Percentiles rank a stretch among this genome's conserved stretches.
Evolutionary conservation across 139 green algal species (phyloP).

Genomic region (Picochlorum sp.): DNA sequence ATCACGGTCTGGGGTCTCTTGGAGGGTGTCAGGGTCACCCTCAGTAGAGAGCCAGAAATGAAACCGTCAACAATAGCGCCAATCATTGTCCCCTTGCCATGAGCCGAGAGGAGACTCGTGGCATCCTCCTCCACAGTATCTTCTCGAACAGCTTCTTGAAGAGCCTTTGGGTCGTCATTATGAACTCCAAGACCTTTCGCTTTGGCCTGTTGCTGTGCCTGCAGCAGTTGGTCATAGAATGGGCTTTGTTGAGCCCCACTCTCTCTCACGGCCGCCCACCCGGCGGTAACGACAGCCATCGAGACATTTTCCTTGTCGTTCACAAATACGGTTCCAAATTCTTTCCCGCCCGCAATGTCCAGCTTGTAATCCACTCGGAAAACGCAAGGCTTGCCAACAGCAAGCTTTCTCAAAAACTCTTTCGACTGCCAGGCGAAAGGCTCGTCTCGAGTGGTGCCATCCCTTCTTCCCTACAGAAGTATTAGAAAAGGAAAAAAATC

Average conservation of each 20-base stretch:
- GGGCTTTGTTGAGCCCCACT: constrained; percentile 54
- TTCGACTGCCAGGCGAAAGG: constrained; percentile 82
- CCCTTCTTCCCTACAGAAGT: constrained; percentile 69
- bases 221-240: constrained; percentile 72
- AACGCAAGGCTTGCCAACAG: constrained; percentile 73
- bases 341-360: constrained; percentile 61
- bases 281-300: constrained; percentile 51
- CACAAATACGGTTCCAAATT: constrained; percentile 91
- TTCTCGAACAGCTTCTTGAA: constrained; percentile 32
- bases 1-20: constrained; percentile 54
- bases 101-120: constrained; percentile 38
- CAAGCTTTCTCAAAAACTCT: constrained; percentile 85
- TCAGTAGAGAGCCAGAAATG: constrained; percentile 63
- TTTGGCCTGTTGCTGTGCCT: constrained; percentile 64
- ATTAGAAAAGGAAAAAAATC: background rate
- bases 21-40: constrained; percentile 63
- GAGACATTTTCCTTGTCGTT: constrained; percentile 71
- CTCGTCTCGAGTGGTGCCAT: constrained; percentile 81
- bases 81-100: constrained; percentile 72
- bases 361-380: constrained; percentile 92
- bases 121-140: constrained; percentile 37
- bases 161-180: constrained; percentile 57
- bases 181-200: constrained; percentile 58
- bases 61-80: constrained; percentile 78
- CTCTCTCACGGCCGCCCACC: constrained; percentile 70